phyloP scores from a whole-genome alignment of 2,329 filamentous ascomycete species.

The Xylariaceae sp. region DNA sequence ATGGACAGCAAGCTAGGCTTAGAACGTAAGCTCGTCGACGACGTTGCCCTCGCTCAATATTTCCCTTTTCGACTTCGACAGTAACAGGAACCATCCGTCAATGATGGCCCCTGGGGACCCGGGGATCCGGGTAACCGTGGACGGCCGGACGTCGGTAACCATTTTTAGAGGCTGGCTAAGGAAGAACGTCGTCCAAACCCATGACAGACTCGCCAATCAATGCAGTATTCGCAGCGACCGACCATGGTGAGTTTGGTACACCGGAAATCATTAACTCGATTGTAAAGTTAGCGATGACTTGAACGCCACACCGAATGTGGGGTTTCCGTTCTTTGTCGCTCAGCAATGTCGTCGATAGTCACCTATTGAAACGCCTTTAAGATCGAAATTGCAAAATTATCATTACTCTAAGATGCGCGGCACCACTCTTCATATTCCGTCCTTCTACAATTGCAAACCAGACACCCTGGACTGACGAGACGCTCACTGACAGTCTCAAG shows the following conservation, averaged over 20 bases:
- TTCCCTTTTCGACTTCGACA: conserved; percentile 15
- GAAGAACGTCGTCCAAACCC: too few relatives aligned
- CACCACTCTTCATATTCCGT: too few relatives aligned
- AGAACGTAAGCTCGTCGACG: conserved; percentile 20
- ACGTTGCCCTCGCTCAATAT: conserved; percentile 13
- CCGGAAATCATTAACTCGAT: background rate
- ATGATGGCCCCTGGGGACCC: conserved; percentile 9
- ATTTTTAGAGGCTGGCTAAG: background rate
- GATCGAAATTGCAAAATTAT: too few relatives aligned
- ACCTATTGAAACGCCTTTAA: too few relatives aligned
- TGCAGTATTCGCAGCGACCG: background rate
- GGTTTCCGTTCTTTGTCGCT: too few relatives aligned
- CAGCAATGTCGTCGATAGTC: too few relatives aligned
- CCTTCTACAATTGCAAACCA: too few relatives aligned
- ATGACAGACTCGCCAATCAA: conserved; percentile 4
- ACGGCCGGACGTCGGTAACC: conserved; percentile 5
- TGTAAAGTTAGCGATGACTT: background rate
- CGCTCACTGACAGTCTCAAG: too few relatives aligned
- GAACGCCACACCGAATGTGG: conserved; percentile 12
- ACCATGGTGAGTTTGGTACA: background rate
- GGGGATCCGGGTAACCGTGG: conserved; percentile 15
- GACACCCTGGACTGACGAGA: too few relatives aligned
- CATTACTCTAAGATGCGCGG: too few relatives aligned
- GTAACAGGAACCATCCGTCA: conserved; percentile 16
- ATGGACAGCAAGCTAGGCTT: conserved; percentile 19